These are phyloP conservation scores for Globisporangium splendens DNA, from an alignment of 352 stramenopile species.

Conservation along the genomic window DNA sequence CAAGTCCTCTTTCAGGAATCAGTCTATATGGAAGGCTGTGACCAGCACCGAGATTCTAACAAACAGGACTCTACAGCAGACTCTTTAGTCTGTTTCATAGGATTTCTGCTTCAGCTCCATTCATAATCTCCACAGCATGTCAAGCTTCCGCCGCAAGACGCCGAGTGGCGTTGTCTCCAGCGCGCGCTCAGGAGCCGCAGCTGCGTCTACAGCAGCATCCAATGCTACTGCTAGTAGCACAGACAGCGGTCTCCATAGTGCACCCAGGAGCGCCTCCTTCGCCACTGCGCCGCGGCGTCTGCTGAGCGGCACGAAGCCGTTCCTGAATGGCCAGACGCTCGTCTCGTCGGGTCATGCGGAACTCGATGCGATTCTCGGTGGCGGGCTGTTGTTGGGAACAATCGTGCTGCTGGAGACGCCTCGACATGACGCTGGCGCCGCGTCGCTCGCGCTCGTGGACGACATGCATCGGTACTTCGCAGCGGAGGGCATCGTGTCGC, in stretches of 20 bases:
- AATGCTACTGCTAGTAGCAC: not conserved
- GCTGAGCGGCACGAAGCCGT: slow-evolving; percentile 53
- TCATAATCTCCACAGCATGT: slow-evolving; percentile 19
- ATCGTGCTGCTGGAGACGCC: slow-evolving; percentile 47
- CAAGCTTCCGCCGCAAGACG: slow-evolving; percentile 44
- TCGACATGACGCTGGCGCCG: slow-evolving; percentile 12
- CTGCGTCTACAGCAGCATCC: not conserved
- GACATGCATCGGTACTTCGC: slow-evolving; percentile 68
- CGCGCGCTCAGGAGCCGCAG: too few species aligned
- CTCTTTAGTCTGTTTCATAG: too few species aligned
- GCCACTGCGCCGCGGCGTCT: not conserved
- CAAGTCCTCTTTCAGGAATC: too few species aligned
- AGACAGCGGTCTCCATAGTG: not conserved
- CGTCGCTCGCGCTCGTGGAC: slow-evolving; percentile 30
- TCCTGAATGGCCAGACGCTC: slow-evolving; percentile 64
- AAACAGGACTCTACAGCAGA: too few species aligned
- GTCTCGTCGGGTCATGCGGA: slow-evolving; percentile 49
- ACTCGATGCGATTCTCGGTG: slow-evolving; percentile 51
- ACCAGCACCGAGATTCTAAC: too few species aligned
- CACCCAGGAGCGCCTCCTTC: not conserved
- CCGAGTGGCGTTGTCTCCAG: not conserved
- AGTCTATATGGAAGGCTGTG: too few species aligned
- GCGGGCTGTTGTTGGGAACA: slow-evolving; percentile 48
- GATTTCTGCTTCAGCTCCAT: too few species aligned
- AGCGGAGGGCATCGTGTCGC: slow-evolving; percentile 45